Conservation (phyloP, 345 rosid genomes). For the Pugionium dolabratum region DNA sequence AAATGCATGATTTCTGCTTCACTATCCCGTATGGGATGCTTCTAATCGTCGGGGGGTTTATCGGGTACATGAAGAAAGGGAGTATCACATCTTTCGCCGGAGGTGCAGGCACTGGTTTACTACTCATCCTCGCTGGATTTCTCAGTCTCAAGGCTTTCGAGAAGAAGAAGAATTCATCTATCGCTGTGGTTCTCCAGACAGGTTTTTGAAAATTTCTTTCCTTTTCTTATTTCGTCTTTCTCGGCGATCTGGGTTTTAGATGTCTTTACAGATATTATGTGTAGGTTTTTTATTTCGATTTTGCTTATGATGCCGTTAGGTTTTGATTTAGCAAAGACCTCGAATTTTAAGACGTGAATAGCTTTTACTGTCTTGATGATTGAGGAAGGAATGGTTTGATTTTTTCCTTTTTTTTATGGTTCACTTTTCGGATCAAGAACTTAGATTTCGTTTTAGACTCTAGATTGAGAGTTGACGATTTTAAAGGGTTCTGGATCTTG, state of each 20-base stretch:
- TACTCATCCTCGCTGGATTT: conserved; percentile 81
- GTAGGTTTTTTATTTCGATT: neutral
- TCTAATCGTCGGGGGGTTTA: conserved; percentile 74
- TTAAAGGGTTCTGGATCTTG: conserved; percentile 10
- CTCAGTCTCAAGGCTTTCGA: conserved; percentile 83
- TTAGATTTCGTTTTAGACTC: neutral
- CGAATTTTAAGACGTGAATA: neutral
- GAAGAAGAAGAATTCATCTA: conserved; percentile 63
- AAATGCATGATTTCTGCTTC: conserved; percentile 73
- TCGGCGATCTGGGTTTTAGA: conserved; percentile 27
- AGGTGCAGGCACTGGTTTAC: conserved; percentile 71
- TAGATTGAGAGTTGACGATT: conserved; percentile 1
- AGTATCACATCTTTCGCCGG: conserved; percentile 82
- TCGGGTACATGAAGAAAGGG: conserved; percentile 76
- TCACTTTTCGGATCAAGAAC: conserved; percentile 12
- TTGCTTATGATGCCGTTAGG: neutral
- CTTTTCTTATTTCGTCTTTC: neutral
- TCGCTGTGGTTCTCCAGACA: conserved; percentile 69
- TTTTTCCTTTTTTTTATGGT: neutral
- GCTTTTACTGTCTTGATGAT: neutral
- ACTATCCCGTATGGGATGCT: conserved; percentile 93
- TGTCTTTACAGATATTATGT: neutral
- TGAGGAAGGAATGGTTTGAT: conserved; percentile 12
- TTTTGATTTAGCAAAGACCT: neutral
- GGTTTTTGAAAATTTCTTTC: conserved; percentile 43